Base-by-base conservation (phyloP, 169 alveolate genomes). In the Babesia gibsoni region DNA sequence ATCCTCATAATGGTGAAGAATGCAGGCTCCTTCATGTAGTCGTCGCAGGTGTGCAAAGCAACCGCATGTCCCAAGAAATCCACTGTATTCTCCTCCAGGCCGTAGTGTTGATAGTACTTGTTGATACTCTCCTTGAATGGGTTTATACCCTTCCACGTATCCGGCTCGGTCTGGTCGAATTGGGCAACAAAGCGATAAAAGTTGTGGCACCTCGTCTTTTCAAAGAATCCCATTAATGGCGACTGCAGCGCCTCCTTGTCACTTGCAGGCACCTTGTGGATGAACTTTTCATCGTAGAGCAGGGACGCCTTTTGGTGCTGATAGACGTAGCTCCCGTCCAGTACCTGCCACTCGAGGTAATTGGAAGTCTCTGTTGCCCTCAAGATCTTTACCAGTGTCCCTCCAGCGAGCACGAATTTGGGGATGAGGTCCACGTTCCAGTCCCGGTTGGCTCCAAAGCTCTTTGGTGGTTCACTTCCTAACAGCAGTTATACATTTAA, bases 351-450 rank as follows among this genome's bases (percentile, higher is more conserved):
- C 74, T 97, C 94, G 32, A 89, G 83, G 70, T 88, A 88, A 43
- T 84, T 82, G 53, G 98, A 94, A 7, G 97, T 99, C 63, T 94
- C 94, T 1, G 99, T 97, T 52, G 94, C 92, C 45, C 96, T 85
- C 27, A 97, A 90, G 59, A 97, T 92, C 79, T 96, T 96, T 35
- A 97, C 99, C 46, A 97, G 90, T 64, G 94, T 94, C 30, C 99
- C 99, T 48, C 97, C 96, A 23, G 99, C 98, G 96, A 97, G 93
- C 20, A 96, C 96, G 82, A 95, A 96, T 83, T 97, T 97, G 35
- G 99, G 99, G 30, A 97, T 94, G 42, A 97, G 86, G 72, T 97
- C 99, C 33, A 97, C 98, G 79, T 97, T 97, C 99, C 99, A 97
- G 68, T 97, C 99, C 69, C 99, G 88, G 84, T 96, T 96, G 68